These are phyloP conservation scores for Peniophora sp. DNA, from an alignment of 1,284 basidiomycete species.

Conservation along the genomic window DNA sequence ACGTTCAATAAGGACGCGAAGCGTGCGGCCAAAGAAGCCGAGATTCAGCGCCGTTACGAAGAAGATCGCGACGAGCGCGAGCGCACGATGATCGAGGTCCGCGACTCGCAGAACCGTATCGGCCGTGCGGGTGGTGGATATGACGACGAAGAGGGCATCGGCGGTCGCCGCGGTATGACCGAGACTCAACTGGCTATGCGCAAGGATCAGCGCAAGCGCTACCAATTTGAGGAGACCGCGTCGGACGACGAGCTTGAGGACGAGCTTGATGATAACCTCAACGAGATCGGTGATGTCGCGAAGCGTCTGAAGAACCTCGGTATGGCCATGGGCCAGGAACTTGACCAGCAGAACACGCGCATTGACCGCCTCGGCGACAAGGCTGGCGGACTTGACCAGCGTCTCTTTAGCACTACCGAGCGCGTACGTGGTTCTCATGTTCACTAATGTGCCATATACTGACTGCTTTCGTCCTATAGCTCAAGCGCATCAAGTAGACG, in stretches of 20 bases:
- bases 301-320: constrained; percentile 83
- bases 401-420: constrained; percentile 63
- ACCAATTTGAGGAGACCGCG: constrained; percentile 90
- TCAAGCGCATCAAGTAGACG: constrained; percentile 59
- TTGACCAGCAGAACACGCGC: constrained; percentile 69
- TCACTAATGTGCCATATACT: constrained; percentile 3
- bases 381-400: constrained; percentile 55
- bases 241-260: constrained; percentile 97
- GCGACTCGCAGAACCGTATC: constrained; percentile 82
- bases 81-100: constrained; percentile 79
- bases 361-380: constrained; percentile 68
- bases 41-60: constrained; percentile 81
- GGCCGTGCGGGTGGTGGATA: constrained; percentile 68
- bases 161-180: constrained; percentile 36
- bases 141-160: constrained; percentile 35
- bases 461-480: constrained; percentile 28
- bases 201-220: constrained; percentile 75
- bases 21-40: constrained; percentile 85
- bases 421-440: not conserved
- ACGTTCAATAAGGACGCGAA: constrained; percentile 91
- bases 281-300: constrained; percentile 80
- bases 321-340: constrained; percentile 76
- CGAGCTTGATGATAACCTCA: constrained; percentile 80
- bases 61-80: constrained; percentile 85
- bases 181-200: constrained; percentile 38